phyloP scores from a whole-genome alignment of 768 basidiomycete genomes.

The Suillus occidentalis region DNA sequence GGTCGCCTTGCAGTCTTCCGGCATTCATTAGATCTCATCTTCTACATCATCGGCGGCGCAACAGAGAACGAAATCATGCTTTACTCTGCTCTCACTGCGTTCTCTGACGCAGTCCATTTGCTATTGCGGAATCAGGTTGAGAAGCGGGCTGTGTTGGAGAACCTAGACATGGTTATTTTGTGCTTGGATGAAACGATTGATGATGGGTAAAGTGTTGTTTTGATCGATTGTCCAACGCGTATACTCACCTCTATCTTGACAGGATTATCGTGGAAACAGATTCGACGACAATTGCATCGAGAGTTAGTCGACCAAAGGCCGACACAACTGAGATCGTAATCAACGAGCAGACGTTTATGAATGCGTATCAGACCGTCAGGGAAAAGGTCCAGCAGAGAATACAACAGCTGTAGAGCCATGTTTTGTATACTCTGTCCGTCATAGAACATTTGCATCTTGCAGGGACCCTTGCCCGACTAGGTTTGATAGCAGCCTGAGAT shows the following conservation, averaged over 20 bases:
- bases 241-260: constrained; percentile 10
- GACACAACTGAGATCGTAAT: constrained; percentile 97
- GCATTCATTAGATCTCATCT: constrained; percentile 91
- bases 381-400: constrained; percentile 84
- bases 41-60: constrained; percentile 88
- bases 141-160: constrained; percentile 93
- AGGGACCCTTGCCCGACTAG: neutral
- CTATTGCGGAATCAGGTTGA: constrained; percentile 91
- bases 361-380: constrained; percentile 86
- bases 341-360: constrained; percentile 96
- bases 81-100: constrained; percentile 76
- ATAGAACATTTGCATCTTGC: neutral
- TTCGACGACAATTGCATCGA: constrained; percentile 89
- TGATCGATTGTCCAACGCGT: constrained; percentile 4
- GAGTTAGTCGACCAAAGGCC: constrained; percentile 89
- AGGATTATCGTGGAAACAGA: constrained; percentile 98
- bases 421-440: constrained; percentile 25
- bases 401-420: constrained; percentile 57
- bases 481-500: neutral
- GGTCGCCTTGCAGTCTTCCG: constrained; percentile 90
- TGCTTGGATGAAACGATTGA: constrained; percentile 97
- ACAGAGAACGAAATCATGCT: constrained; percentile 97
- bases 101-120: constrained; percentile 83
- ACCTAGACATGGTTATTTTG: constrained; percentile 86
- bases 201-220: constrained; percentile 72